Percentiles rank a stretch among this genome's conserved stretches.
phyloP scores from a whole-genome alignment of 2,329 filamentous ascomycete species.

The Fusarium sp. region DNA sequence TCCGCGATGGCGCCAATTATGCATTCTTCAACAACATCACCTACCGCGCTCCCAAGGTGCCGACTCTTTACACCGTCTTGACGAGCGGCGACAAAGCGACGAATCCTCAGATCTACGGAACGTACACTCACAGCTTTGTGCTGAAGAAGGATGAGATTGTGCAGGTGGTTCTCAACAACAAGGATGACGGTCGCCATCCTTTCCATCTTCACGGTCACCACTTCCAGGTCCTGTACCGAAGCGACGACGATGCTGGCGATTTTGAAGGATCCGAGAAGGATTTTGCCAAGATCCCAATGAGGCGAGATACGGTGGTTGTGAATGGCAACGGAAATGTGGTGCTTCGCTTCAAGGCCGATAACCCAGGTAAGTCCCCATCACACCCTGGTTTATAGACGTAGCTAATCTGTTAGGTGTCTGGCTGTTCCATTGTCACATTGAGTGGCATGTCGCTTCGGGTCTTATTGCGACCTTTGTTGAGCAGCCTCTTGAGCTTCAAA shows the following conservation, averaged over 20 bases:
- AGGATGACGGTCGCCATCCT: slow-evolving; percentile 77
- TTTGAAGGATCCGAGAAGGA: slow-evolving; percentile 61
- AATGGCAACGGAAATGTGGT: slow-evolving; percentile 76
- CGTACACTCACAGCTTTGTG: slow-evolving; percentile 74
- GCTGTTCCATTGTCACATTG: slow-evolving; percentile 85
- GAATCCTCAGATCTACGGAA: slow-evolving; percentile 73
- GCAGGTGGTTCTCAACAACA: slow-evolving; percentile 82
- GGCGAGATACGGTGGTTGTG: slow-evolving; percentile 76
- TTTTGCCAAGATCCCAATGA: slow-evolving; percentile 69
- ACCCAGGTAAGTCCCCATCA: slow-evolving; percentile 63
- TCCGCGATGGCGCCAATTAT: slow-evolving; percentile 70
- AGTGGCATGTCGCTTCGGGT: slow-evolving; percentile 80
- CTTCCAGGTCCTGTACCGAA: slow-evolving; percentile 76
- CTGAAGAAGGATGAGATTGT: slow-evolving; percentile 76
- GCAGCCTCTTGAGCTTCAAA: slow-evolving; percentile 72
- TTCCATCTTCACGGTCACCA: slow-evolving; percentile 84
- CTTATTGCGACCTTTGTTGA: slow-evolving; percentile 74
- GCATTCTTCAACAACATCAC: slow-evolving; percentile 83
- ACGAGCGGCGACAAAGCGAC: slow-evolving; percentile 69
- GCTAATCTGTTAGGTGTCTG: slow-evolving; percentile 62
- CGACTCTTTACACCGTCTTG: slow-evolving; percentile 81
- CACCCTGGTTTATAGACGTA: not conserved
- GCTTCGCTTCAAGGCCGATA: slow-evolving; percentile 75
- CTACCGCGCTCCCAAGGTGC: slow-evolving; percentile 80
- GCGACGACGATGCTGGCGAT: slow-evolving; percentile 66